phyloP scores from a whole-genome alignment of 768 basidiomycete genomes.

The Daedaleopsis nitida region DNA sequence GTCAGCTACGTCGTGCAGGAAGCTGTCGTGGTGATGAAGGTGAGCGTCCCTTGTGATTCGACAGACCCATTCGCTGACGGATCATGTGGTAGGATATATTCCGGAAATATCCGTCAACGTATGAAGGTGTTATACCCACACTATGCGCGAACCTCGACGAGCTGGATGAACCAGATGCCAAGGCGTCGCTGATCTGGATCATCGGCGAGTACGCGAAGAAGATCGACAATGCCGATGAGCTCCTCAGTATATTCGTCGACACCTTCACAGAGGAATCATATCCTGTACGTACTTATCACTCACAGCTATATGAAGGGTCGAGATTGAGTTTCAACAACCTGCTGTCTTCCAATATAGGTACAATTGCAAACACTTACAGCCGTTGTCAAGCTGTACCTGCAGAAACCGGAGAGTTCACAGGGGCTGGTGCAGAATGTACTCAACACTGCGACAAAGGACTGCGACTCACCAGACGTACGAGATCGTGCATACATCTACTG shows the following conservation, averaged over 20 bases:
- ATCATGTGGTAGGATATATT: slow-evolving; percentile 79
- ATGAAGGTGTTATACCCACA: slow-evolving; percentile 96
- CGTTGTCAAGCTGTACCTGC: slow-evolving; percentile 95
- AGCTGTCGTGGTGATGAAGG: slow-evolving; percentile 99
- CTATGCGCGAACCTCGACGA: slow-evolving; percentile 95
- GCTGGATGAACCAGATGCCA: slow-evolving; percentile 97
- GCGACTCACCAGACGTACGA: slow-evolving; percentile 94
- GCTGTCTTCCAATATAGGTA: slow-evolving; percentile 24
- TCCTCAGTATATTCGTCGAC: slow-evolving; percentile 88
- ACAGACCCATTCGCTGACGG: no score
- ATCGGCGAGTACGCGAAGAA: slow-evolving; percentile 98
- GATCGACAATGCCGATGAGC: slow-evolving; percentile 95
- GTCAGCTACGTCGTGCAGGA: slow-evolving; percentile 99
- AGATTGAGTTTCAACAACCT: no score
- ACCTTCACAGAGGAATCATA: slow-evolving; percentile 93
- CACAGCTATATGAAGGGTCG: no score
- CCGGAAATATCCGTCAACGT: slow-evolving; percentile 93
- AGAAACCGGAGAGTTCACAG: slow-evolving; percentile 92
- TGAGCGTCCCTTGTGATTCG: slow-evolving; percentile 33
- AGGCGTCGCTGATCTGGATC: slow-evolving; percentile 98
- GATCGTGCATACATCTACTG: slow-evolving; percentile 99
- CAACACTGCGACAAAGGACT: slow-evolving; percentile 94
- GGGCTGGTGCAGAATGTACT: slow-evolving; percentile 90
- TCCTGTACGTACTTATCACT: slow-evolving; percentile 53
- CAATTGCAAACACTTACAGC: slow-evolving; percentile 88